phyloP scores from a whole-genome alignment of 2,329 filamentous ascomycete genomes.

The Cladophialophora carrionii region DNA sequence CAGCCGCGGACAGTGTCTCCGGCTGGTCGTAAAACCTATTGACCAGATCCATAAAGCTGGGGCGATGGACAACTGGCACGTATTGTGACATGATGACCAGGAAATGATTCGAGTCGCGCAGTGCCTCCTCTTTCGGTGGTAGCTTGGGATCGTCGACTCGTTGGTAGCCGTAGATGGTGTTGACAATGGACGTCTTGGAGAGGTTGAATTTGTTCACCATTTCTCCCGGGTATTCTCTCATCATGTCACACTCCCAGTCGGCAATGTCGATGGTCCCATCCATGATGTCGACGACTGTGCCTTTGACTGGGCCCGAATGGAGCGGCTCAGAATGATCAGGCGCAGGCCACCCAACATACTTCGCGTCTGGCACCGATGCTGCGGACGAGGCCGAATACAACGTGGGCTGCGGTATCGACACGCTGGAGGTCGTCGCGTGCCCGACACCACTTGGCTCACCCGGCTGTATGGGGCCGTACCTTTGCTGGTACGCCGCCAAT shows the following conservation, averaged over 20 bases:
- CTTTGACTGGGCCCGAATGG: conserved; percentile 56
- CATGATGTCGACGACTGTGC: conserved; percentile 75
- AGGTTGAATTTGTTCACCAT: conserved; percentile 65
- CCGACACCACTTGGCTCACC: conserved; percentile 11
- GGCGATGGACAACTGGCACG: conserved; percentile 75
- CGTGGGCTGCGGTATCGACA: conserved; percentile 15
- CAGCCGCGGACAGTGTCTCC: conserved; percentile 65
- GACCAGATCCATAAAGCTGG: conserved; percentile 70
- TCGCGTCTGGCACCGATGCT: conserved; percentile 28
- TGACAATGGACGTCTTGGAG: conserved; percentile 71
- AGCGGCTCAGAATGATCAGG: conserved; percentile 29
- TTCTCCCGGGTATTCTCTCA: conserved; percentile 48
- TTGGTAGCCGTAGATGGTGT: conserved; percentile 64
- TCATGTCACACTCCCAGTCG: conserved; percentile 69
- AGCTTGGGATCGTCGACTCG: conserved; percentile 60
- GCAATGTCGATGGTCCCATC: conserved; percentile 74
- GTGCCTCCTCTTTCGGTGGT: conserved; percentile 66
- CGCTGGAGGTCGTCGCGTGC: conserved; percentile 5
- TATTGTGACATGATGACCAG: conserved; percentile 73
- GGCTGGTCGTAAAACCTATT: conserved; percentile 70
- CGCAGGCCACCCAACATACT: conserved; percentile 37
- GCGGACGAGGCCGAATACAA: conserved; percentile 9
- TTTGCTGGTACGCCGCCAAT: conserved; percentile 69
- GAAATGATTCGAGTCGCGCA: conserved; percentile 74
- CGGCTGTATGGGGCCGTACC: conserved; percentile 43